Base-by-base conservation (phyloP, 495 filamentous ascomycete species). In the Penicillium argentinense region DNA sequence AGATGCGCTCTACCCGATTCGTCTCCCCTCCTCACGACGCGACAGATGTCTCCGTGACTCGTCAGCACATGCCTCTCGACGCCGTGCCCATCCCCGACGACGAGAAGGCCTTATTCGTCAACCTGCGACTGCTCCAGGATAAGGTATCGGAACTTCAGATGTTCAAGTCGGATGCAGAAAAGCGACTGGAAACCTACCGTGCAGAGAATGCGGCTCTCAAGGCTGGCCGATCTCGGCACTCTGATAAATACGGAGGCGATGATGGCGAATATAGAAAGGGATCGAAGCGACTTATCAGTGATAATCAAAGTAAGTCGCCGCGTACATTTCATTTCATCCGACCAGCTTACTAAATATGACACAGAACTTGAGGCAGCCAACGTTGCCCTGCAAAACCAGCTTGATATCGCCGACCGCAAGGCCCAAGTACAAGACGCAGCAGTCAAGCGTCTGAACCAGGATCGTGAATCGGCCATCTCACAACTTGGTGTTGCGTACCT, bases 101-200 rank as follows among this genome's bases (percentile, higher is more conserved):
- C 42, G 84, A 87, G 51, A 82, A 86, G 50, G 82, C 81, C 21
- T 68, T 88, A 33, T 80, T 84, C 50, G 76, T 84, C n/a, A 83
- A 83, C 5, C 69, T 89, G 32, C 74, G 81, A 42, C 67, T 86
- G 3, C 72, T 89, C 4, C 75, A 88, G 56, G 82, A 87, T 19
- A 84, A 84, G 54, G 80, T 88, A 14, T 67, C 75, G 0, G 70
- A 77, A 37, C 54, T 88, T 19, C 83, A 89, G 59, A 69, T 71
- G 49, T 74, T 69, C 34, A 84, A 83, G 39, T 72, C 76, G 2
- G 80, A 84, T 41, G 68, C 71, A 6, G 78, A 84, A 47, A 77
- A 69, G 52, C 72, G 66, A 29, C 67, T 80, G 24, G 73, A 81
- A 19, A 73, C 81, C 22, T 71, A 84, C 37, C 73, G 75, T 22